Conservation (phyloP, 805 yeast species). For the Candida coquimbonensis region DNA sequence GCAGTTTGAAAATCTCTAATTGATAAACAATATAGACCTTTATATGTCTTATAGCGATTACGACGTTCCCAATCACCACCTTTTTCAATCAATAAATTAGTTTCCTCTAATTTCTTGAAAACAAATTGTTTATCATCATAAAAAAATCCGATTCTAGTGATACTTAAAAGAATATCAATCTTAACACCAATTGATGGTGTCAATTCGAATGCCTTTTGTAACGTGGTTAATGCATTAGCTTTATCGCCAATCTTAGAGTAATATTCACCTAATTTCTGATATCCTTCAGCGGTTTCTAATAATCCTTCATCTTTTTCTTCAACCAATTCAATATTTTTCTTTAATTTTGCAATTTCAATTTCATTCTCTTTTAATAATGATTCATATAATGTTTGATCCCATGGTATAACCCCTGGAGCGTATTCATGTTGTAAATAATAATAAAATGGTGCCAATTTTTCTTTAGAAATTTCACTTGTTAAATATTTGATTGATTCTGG, state of each 20-base stretch:
- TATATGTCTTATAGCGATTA: slow-evolving; percentile 86
- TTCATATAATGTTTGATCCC: slow-evolving; percentile 55
- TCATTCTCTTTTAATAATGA: slow-evolving; percentile 47
- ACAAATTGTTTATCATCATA: slow-evolving; percentile 70
- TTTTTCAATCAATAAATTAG: slow-evolving; percentile 73
- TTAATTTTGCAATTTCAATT: slow-evolving; percentile 40
- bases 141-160: slow-evolving; percentile 85
- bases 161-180: slow-evolving; percentile 77
- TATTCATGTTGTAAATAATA: slow-evolving; percentile 50
- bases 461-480: slow-evolving; percentile 44
- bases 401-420: slow-evolving; percentile 34
- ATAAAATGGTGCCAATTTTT: slow-evolving; percentile 80
- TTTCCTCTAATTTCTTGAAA: slow-evolving; percentile 65
- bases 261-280: slow-evolving; percentile 79
- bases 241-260: slow-evolving; percentile 82
- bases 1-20: slow-evolving; percentile 85
- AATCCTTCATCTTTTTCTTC: slow-evolving; percentile 75
- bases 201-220: slow-evolving; percentile 66
- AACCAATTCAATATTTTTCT: slow-evolving; percentile 38
- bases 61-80: slow-evolving; percentile 99
- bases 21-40: slow-evolving; percentile 77
- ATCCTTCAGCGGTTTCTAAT: slow-evolving; percentile 67
- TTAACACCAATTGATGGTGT: slow-evolving; percentile 86
- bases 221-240: slow-evolving; percentile 55
- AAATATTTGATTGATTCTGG: slow-evolving; percentile 41